Conservation (phyloP, 2,329 filamentous ascomycete species). For the Clonostachys rosea region DNA sequence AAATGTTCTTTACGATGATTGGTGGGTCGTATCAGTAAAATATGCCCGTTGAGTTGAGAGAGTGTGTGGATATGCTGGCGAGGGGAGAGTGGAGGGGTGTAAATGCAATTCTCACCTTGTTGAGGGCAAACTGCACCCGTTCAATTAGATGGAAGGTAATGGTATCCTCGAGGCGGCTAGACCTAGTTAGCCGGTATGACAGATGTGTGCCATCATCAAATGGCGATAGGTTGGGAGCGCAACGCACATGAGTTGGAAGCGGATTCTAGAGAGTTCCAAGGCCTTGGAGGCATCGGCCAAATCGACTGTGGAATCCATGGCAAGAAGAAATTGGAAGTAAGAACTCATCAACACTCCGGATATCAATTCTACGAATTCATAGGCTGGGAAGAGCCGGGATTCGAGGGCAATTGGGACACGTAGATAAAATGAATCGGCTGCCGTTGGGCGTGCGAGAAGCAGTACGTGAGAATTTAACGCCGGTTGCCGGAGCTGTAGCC, state of each 20-base stretch:
- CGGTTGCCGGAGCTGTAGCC: too few species aligned
- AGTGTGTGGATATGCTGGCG: background rate
- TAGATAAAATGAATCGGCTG: background rate
- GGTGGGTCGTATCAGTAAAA: background rate
- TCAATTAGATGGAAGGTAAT: conserved; percentile 97
- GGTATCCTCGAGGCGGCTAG: conserved; percentile 90
- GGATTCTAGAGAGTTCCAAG: conserved; percentile 85
- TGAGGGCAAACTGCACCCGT: conserved; percentile 94
- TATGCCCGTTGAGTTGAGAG: background rate
- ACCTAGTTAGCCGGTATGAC: conserved; percentile 5
- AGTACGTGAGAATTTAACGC: too few species aligned
- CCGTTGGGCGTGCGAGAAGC: too few species aligned
- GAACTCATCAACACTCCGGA: too few species aligned
- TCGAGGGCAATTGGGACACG: too few species aligned
- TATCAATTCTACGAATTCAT: too few species aligned
- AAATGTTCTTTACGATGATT: conserved; percentile 57
- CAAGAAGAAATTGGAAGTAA: conserved; percentile 6
- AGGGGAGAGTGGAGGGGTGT: background rate
- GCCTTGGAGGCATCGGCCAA: conserved; percentile 80
- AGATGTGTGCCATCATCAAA: background rate
- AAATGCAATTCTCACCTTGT: conserved; percentile 36
- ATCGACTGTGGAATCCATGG: conserved; percentile 89
- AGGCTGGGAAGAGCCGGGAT: too few species aligned
- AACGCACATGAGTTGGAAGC: conserved; percentile 84
- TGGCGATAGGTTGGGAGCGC: background rate